Base-by-base conservation (phyloP, 1,139 yeast species). In the Pichia sp. region DNA sequence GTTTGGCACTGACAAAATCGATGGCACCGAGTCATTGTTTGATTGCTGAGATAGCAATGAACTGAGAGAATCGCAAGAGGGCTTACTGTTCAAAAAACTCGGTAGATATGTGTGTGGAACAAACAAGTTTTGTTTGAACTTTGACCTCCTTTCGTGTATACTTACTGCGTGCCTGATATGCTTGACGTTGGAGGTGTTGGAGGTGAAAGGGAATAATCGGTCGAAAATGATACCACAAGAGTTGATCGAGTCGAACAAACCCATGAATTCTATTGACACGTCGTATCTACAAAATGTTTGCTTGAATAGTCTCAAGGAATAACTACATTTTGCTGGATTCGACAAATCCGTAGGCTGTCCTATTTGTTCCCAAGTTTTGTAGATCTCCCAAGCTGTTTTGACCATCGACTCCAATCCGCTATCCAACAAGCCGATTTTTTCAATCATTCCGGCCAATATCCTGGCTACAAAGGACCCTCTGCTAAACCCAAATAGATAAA, bases 401-500 rank as follows among this genome's bases (percentile, higher is more conserved):
- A 78, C 77, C 74, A 82, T 72, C 47, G 77, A 78, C 52, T 80
- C 84, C 43, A 79, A 67, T 0, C 87, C 87, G 8, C 63, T 65
- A 54, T 76, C 74, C 51, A 84, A 67, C 30, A 84, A 67, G 0
- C 88, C 89, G 8, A 83, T 82, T 51, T 79, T 68, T 59, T 80
- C 85, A 15, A 84, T 70, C 87, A 84, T 81, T 0, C 86, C 86
- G 1, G 82, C 79, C 19, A 84, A 65, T 0, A 84, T 80, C 49
- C 87, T 70, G 0, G 87, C 87, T 4, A 81, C 75, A 64, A 82
- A 83, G 5, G 87, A 84, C 8, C 89, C 89, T 45, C 89, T 73
- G 55, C 87, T 79, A 57, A 63, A 83, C 0, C 90, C 89, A 71
- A 83, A 78, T 62, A 84, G 64, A 59, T 70, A 80, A 7, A 84